Evolutionary conservation across 1,139 yeast genomes (phyloP).

Genomic region (Meyerozyma sp.): DNA sequence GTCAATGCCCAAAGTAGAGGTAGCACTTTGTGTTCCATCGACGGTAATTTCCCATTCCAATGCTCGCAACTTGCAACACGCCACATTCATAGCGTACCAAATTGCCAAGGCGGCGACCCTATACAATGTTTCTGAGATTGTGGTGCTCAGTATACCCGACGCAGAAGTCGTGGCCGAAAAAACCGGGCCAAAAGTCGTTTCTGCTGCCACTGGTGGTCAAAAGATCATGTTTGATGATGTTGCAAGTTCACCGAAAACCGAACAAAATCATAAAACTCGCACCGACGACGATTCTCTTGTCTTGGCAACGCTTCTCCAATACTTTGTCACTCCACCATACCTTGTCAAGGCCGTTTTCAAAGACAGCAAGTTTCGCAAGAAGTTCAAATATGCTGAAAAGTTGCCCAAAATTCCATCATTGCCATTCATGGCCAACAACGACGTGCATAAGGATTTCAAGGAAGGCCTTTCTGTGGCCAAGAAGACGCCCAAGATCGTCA

Average conservation of each 20-base stretch:
- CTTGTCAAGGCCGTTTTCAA: slow-evolving; percentile 59
- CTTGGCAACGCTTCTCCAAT: slow-evolving; percentile 71
- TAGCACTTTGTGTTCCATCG: slow-evolving; percentile 62
- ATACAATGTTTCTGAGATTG: slow-evolving; percentile 67
- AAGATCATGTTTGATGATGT: slow-evolving; percentile 33
- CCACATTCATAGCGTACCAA: slow-evolving; percentile 69
- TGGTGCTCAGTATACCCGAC: slow-evolving; percentile 52
- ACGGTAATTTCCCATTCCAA: slow-evolving; percentile 45
- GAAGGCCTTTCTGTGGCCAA: slow-evolving; percentile 74
- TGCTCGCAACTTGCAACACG: slow-evolving; percentile 66
- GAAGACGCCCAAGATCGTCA: slow-evolving; percentile 33
- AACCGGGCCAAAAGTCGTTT: slow-evolving; percentile 10
- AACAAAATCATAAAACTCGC: slow-evolving; percentile 8
- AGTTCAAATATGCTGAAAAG: slow-evolving; percentile 62
- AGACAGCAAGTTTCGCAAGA: slow-evolving; percentile 24
- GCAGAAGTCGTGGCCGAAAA: slow-evolving; percentile 12
- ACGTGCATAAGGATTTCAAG: slow-evolving; percentile 30
- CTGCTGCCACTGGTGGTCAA: slow-evolving; percentile 20
- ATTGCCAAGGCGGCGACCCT: slow-evolving; percentile 70
- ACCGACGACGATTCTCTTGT: slow-evolving; percentile 32
- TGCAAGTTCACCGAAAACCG: slow-evolving; percentile 10
- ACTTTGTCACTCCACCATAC: slow-evolving; percentile 83
- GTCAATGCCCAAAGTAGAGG: slow-evolving; percentile 10
- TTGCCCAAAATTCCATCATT: slow-evolving; percentile 69
- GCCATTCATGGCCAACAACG: slow-evolving; percentile 62